A percentile compares a stretch with the other conserved stretches of the same genome.
phyloP scores from a whole-genome alignment of 192 early-diverging fungal species.

The Mortierella hygrophila region DNA sequence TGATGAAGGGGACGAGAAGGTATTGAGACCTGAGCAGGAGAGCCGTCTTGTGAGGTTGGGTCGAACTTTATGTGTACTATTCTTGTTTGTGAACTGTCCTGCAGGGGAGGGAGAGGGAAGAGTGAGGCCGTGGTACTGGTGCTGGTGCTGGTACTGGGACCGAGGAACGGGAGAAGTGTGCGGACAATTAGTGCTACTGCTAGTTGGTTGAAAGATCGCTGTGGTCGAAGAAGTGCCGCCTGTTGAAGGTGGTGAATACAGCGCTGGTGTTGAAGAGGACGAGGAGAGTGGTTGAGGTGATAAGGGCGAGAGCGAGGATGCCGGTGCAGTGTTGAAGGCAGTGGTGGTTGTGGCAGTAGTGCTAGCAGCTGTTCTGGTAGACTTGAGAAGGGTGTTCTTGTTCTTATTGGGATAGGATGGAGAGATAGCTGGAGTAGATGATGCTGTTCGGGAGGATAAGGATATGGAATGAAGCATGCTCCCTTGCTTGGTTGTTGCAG shows the following conservation, averaged over 20 bases:
- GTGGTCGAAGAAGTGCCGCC: neutral
- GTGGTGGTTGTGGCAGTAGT: neutral
- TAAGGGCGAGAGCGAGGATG: neutral
- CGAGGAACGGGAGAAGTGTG: neutral
- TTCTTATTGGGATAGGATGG: neutral
- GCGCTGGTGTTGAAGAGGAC: neutral
- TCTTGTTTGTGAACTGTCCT: neutral
- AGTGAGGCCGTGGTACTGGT: neutral
- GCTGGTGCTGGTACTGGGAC: neutral
- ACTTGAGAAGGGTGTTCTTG: too few relatives aligned
- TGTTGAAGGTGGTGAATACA: neutral
- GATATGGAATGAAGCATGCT: conserved; percentile 46
- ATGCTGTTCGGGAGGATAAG: conserved; percentile 30
- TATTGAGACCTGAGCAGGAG: neutral
- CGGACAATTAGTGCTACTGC: neutral
- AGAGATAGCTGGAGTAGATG: conserved; percentile 12
- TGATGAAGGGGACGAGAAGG: neutral
- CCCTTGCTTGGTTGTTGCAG: neutral
- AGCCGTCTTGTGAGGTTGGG: neutral
- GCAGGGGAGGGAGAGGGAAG: neutral
- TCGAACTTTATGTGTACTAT: neutral
- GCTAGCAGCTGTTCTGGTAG: neutral
- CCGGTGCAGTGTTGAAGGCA: neutral
- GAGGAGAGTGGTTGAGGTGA: too few relatives aligned
- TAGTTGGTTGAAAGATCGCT: neutral